Percentiles rank a stretch among this genome's conserved stretches.
Evolutionary conservation across 116 monocot species (phyloP).

Genomic region (Phalaenopsis hybrid): DNA sequence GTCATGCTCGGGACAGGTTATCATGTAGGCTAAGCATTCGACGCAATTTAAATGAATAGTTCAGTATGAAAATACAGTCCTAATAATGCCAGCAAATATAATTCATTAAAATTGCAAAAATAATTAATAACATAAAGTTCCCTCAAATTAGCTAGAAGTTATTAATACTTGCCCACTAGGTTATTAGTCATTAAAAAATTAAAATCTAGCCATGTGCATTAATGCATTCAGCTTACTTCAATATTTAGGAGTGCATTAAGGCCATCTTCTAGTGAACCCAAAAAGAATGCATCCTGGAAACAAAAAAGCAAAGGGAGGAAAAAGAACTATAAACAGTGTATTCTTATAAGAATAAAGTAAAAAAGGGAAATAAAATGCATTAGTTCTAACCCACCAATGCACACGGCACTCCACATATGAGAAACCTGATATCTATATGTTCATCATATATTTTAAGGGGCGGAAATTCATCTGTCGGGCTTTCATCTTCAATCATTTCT

Average conservation of each 20-base stretch:
- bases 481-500: constrained; percentile 38
- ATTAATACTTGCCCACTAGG: neutral
- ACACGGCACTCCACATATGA: constrained; percentile 69
- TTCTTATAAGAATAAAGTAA: neutral
- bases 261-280: constrained; percentile 84
- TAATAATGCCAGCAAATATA: neutral
- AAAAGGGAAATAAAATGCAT: neutral
- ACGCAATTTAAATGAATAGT: neutral
- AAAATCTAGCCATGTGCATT: neutral
- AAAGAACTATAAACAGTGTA: neutral
- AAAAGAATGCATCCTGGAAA: constrained; percentile 66
- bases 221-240: constrained; percentile 46
- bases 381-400: constrained; percentile 41
- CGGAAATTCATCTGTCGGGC: constrained; percentile 39
- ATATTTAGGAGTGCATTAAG: constrained; percentile 81
- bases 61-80: neutral
- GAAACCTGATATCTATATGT: constrained; percentile 55
- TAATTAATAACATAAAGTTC: neutral
- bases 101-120: neutral
- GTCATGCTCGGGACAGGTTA: neutral
- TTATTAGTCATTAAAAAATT: neutral
- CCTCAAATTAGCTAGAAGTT: neutral
- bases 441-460: constrained; percentile 78
- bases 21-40: neutral
- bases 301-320: constrained; percentile 7